Evolutionary conservation across 2,329 filamentous ascomycete genomes (phyloP).

Genomic region (Dactylellina sp.): DNA sequence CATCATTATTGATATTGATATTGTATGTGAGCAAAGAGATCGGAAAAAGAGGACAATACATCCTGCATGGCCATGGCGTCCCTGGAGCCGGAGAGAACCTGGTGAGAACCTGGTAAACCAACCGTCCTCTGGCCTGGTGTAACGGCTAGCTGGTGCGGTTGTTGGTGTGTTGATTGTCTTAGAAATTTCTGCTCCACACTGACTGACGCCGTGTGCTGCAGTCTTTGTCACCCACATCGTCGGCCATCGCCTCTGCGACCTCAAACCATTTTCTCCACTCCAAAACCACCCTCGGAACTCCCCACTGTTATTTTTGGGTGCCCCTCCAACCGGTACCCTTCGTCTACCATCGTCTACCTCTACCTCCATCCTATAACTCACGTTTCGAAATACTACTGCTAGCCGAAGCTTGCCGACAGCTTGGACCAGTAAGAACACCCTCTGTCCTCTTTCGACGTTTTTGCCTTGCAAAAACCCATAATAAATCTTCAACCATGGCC

Average conservation of each 20-base stretch:
- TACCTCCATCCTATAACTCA: slow-evolving; percentile 10
- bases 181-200: slow-evolving; percentile 47
- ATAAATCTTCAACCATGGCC: slow-evolving; percentile 44
- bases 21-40: too few species aligned
- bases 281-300: not conserved
- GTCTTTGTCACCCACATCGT: slow-evolving; percentile 1
- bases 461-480: slow-evolving; percentile 30
- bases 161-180: slow-evolving; percentile 28
- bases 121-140: too few species aligned
- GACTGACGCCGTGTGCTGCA: not conserved
- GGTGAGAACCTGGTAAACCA: too few species aligned
- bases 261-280: slow-evolving; percentile 6
- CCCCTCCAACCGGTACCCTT: not conserved
- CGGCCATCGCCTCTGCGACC: not conserved
- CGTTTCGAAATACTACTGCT: slow-evolving; percentile 14
- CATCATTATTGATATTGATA: too few species aligned
- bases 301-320: not conserved
- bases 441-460: slow-evolving; percentile 31
- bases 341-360: not conserved
- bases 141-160: not conserved
- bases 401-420: slow-evolving; percentile 48
- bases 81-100: too few species aligned
- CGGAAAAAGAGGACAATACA: too few species aligned
- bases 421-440: slow-evolving; percentile 52
- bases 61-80: too few species aligned